Percentiles rank a stretch among this genome's conserved stretches.
Evolutionary conservation across 2,329 filamentous ascomycete species (phyloP).

Genomic region (Pestalotiopsis sp.): DNA sequence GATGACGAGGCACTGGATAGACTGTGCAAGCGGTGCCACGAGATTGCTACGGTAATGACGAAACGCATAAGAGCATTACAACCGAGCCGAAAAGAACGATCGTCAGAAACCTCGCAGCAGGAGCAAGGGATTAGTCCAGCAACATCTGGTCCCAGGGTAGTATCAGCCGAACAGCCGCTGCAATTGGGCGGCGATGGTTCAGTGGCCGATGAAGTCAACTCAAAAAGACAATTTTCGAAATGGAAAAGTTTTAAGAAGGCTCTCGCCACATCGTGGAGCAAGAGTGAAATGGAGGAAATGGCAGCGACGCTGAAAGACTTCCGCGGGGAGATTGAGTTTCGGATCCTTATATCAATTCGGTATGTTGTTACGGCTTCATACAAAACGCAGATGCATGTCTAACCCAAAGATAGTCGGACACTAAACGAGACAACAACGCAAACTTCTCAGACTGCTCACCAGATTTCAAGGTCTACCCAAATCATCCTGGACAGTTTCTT

Average conservation of each 20-base stretch:
- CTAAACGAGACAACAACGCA: not conserved
- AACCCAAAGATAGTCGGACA: not conserved
- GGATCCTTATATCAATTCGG: conserved; percentile 4
- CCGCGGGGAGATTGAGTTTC: conserved; percentile 7
- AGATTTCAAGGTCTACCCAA: not conserved
- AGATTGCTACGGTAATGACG: not conserved
- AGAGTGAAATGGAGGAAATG: conserved; percentile 7
- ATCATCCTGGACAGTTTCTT: not conserved
- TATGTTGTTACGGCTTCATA: not conserved
- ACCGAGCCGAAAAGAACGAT: not conserved
- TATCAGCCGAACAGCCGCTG: not conserved
- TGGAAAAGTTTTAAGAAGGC: conserved; percentile 8
- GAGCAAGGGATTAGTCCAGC: not conserved
- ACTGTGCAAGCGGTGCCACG: not conserved
- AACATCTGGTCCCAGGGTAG: too few relatives aligned
- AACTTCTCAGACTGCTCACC: not conserved
- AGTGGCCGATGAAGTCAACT: not conserved
- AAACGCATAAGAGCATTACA: not conserved
- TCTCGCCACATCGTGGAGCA: not conserved
- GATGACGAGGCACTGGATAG: not conserved
- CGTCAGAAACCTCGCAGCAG: not conserved
- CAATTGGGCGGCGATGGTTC: not conserved
- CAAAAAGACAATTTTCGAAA: not conserved
- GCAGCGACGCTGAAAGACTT: not conserved
- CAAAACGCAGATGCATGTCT: not conserved